Evolutionary conservation across 176 grass and related monocot genomes (phyloP).

Genomic region (Bothriochloa decipiens): DNA sequence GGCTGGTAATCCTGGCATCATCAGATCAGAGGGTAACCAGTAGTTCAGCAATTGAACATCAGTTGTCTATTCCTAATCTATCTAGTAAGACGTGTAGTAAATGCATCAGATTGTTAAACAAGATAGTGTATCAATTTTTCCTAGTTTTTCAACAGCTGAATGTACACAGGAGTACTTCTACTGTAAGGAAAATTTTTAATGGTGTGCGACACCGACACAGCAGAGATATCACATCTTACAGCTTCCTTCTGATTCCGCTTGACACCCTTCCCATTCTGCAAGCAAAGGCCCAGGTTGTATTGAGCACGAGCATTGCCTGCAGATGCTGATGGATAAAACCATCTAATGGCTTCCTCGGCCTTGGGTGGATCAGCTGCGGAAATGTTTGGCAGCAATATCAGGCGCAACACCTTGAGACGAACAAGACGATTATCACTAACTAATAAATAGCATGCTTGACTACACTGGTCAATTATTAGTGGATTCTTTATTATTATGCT

Average conservation of each 20-base stretch:
- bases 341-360: conserved; percentile 61
- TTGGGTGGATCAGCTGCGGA: conserved; percentile 60
- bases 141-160: neutral
- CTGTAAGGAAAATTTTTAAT: neutral
- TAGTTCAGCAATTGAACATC: too few relatives aligned
- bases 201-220: neutral
- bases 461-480: neutral
- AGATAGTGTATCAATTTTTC: neutral
- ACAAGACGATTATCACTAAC: neutral
- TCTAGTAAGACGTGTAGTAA: too few relatives aligned
- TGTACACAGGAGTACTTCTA: neutral
- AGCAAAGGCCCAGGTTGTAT: conserved; percentile 75
- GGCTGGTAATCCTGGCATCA: too few relatives aligned
- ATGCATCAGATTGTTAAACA: neutral
- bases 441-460: neutral
- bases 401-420: neutral
- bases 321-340: conserved; percentile 68
- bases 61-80: too few relatives aligned
- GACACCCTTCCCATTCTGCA: conserved; percentile 66
- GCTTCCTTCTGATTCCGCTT: conserved; percentile 61
- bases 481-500: neutral
- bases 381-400: conserved; percentile 36
- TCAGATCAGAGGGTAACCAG: too few relatives aligned
- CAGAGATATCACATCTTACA: conserved; percentile 53
- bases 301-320: conserved; percentile 64